Conservation (phyloP, 2,329 filamentous ascomycete genomes). For the Xylaria sp. region DNA sequence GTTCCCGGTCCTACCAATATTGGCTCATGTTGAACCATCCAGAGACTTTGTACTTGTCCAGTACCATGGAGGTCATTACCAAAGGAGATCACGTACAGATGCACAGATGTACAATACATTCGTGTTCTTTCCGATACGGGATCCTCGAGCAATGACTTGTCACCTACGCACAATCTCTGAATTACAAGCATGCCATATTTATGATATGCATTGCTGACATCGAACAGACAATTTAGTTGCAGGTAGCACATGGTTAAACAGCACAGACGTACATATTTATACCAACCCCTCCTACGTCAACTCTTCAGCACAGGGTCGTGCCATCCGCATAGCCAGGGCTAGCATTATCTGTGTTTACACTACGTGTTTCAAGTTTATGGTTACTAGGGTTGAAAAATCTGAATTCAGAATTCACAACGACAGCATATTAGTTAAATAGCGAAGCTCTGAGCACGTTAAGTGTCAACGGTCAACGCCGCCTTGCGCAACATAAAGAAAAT, state of each 20-base stretch:
- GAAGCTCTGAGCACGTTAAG: background rate
- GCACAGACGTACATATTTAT: slow-evolving; percentile 1
- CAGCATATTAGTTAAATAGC: background rate
- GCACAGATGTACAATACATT: background rate
- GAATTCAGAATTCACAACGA: background rate
- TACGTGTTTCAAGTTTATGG: slow-evolving; percentile 11
- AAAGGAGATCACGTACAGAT: background rate
- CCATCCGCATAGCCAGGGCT: background rate
- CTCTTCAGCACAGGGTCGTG: background rate
- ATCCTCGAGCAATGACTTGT: slow-evolving; percentile 6
- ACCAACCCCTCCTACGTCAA: background rate
- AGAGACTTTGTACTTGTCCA: background rate
- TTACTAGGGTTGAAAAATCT: background rate
- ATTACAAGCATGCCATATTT: background rate
- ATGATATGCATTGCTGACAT: background rate
- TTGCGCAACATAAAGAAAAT: background rate
- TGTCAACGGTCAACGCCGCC: background rate
- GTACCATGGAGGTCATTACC: background rate
- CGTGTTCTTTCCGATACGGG: background rate
- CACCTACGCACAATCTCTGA: background rate
- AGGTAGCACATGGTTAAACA: slow-evolving; percentile 8
- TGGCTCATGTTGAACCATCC: background rate
- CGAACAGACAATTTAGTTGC: background rate
- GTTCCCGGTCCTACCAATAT: background rate
- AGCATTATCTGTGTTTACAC: background rate